Conservation (phyloP, 345 rosid species). For the Populus davidiana region DNA sequence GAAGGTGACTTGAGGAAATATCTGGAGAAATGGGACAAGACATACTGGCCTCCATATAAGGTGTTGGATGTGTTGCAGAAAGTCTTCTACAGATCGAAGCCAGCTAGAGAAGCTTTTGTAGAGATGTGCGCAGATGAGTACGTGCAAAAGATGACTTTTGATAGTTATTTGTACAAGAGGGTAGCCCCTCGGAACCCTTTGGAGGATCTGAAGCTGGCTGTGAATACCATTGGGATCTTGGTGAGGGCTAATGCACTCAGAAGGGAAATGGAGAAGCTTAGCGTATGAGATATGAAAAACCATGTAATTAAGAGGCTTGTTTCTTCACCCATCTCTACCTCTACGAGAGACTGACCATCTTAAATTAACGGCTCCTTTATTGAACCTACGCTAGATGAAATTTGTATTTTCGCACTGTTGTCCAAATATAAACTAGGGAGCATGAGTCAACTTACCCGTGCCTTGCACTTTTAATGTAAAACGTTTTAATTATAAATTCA, state of each 20-base stretch:
- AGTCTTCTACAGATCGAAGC: slow-evolving; percentile 83
- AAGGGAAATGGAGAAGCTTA: slow-evolving; percentile 84
- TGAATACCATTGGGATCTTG: slow-evolving; percentile 91
- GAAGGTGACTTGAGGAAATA: slow-evolving; percentile 86
- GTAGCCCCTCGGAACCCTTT: slow-evolving; percentile 81
- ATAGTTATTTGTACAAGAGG: slow-evolving; percentile 81
- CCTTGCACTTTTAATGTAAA: too few species aligned
- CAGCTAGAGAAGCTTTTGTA: slow-evolving; percentile 89
- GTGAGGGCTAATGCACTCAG: slow-evolving; percentile 86
- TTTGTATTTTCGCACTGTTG: too few species aligned
- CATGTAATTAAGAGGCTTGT: neutral
- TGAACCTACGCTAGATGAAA: too few species aligned
- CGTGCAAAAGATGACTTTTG: slow-evolving; percentile 95
- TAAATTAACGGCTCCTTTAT: too few species aligned
- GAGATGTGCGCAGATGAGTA: slow-evolving; percentile 90
- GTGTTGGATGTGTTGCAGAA: slow-evolving; percentile 84
- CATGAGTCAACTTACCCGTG: too few species aligned
- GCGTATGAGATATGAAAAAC: slow-evolving; percentile 30
- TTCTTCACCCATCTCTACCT: neutral
- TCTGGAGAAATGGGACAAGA: slow-evolving; percentile 95
- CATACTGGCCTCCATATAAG: slow-evolving; percentile 90
- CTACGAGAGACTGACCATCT: too few species aligned
- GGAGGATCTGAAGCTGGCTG: slow-evolving; percentile 85
- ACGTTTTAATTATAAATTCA: too few species aligned
- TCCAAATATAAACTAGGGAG: too few species aligned